Base-by-base conservation (phyloP, 768 basidiomycete species). In the Mycena epipterygia region DNA sequence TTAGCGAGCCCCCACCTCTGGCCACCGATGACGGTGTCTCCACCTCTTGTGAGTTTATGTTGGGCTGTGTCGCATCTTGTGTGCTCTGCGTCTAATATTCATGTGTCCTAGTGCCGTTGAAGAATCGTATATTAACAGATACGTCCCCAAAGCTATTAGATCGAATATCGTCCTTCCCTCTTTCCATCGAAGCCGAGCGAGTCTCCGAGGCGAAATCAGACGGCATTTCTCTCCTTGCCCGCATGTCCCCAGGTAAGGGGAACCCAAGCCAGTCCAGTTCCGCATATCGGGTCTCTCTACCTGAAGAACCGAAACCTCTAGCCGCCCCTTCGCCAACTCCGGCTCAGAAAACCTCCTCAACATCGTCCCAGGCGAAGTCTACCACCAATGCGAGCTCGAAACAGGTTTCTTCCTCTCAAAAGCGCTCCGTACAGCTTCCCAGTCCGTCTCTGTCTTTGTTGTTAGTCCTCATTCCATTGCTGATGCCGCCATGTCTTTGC, bases 41-140 rank as follows among this genome's bases (percentile, higher is more conserved):
- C 29, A n/a, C 9, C 27, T 35, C 62, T 27, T 7, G 68, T 64
- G 21, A 69, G 68, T 60, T 30, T 30, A n/a, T 49, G 9, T n/a
- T n/a, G n/a, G n/a, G n/a, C n/a, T n/a, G n/a, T 35, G n/a, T 3
- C 33, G 3, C 19, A 0, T 16, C 16, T 11, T 14, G 30, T 30
- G n/a, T 5, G 19, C n/a, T 42, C 59, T 39, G n/a, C 7, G 21
- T 44, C 30, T 33, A n/a, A 5, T 67, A 13, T 25, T 14, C 12
- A 55, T 35, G n/a, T 52, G 23, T 8, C 2, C 23, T 37, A 64
- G 48, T 16, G 14, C 44, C 63, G 30, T 25, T 37, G 41, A 55
- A 52, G 52, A 42, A 56, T 41, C 59, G 56, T 35, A 66, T 65
- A 17, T 35, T 60, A 21, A 14, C 23, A 25, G 49, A 49, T n/a